These are phyloP conservation scores for Thelonectria olida DNA, from an alignment of 2,329 filamentous ascomycete genomes.

Conservation along the genomic window DNA sequence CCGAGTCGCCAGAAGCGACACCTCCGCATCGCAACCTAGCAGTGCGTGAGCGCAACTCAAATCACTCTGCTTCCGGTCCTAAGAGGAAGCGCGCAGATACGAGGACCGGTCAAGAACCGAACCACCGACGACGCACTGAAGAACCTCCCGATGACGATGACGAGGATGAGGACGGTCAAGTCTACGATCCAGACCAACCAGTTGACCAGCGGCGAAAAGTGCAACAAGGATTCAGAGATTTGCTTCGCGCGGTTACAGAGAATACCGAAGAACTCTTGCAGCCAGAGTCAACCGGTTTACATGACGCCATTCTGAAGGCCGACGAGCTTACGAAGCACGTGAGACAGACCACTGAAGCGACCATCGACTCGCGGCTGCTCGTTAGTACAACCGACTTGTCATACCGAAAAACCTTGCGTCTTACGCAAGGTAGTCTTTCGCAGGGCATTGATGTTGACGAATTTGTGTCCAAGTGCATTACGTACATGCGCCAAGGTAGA, in stretches of 20 bases:
- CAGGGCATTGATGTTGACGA: slow-evolving; percentile 89
- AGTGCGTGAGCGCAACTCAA: slow-evolving; percentile 38
- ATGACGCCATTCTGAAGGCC: slow-evolving; percentile 71
- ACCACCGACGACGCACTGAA: slow-evolving; percentile 36
- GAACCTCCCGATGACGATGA: too few relatives aligned
- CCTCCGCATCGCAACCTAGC: slow-evolving; percentile 33
- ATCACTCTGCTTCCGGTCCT: slow-evolving; percentile 34
- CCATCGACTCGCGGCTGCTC: slow-evolving; percentile 87
- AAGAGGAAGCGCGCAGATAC: slow-evolving; percentile 47
- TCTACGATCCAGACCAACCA: slow-evolving; percentile 86
- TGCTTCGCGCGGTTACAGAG: slow-evolving; percentile 69
- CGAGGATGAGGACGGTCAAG: slow-evolving; percentile 33
- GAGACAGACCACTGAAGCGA: slow-evolving; percentile 89
- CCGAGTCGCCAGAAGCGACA: slow-evolving; percentile 28
- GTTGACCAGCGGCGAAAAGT: slow-evolving; percentile 76
- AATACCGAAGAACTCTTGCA: slow-evolving; percentile 79
- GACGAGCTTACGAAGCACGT: slow-evolving; percentile 74
- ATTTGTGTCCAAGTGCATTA: slow-evolving; percentile 89
- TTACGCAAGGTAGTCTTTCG: slow-evolving; percentile 76
- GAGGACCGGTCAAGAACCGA: slow-evolving; percentile 32
- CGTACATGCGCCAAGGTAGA: slow-evolving; percentile 80
- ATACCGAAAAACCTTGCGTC: slow-evolving; percentile 78
- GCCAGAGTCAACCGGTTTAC: slow-evolving; percentile 70
- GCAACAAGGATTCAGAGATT: slow-evolving; percentile 74
- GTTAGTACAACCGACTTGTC: slow-evolving; percentile 83